phyloP scores from a whole-genome alignment of 2,329 filamentous ascomycete species.

The Epichloe hybrida region DNA sequence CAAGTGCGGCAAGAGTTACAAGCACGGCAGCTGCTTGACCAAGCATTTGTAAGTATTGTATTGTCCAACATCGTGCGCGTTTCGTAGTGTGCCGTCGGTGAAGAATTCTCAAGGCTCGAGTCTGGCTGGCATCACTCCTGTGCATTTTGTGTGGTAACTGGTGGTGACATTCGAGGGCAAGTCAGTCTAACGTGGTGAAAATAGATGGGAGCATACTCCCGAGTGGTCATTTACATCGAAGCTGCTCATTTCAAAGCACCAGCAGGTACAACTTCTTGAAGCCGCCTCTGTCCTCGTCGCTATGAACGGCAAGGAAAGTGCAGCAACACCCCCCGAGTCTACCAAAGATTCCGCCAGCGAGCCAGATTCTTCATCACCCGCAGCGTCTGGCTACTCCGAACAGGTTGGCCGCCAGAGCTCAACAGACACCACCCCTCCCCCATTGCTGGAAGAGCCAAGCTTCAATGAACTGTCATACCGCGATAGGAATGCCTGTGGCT shows the following conservation, averaged over 20 bases:
- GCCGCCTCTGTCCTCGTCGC: slow-evolving; percentile 89
- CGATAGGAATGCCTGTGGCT: slow-evolving; percentile 43
- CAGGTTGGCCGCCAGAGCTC: slow-evolving; percentile 69
- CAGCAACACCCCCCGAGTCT: slow-evolving; percentile 51
- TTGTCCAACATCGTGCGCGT: slow-evolving; percentile 26
- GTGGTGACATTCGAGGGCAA: background rate
- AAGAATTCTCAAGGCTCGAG: background rate
- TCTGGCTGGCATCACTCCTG: background rate
- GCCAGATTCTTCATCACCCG: slow-evolving; percentile 67
- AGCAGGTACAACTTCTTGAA: slow-evolving; percentile 94
- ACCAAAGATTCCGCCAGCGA: slow-evolving; percentile 63
- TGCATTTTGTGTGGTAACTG: background rate
- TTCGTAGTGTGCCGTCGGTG: background rate
- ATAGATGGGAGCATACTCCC: slow-evolving; percentile 97
- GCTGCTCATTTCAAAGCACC: slow-evolving; percentile 96
- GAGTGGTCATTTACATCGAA: slow-evolving; percentile 97
- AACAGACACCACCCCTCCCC: slow-evolving; percentile 83
- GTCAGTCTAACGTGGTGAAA: slow-evolving; percentile 4
- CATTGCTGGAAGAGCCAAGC: slow-evolving; percentile 52
- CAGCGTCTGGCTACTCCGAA: slow-evolving; percentile 69
- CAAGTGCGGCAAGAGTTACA: slow-evolving; percentile 98
- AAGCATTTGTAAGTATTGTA: slow-evolving; percentile 95
- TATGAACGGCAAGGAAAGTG: slow-evolving; percentile 56
- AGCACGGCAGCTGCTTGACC: slow-evolving; percentile 99
- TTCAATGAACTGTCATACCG: slow-evolving; percentile 37